Conservation (phyloP, 768 basidiomycete genomes). For the Cubamyces lactineus region DNA sequence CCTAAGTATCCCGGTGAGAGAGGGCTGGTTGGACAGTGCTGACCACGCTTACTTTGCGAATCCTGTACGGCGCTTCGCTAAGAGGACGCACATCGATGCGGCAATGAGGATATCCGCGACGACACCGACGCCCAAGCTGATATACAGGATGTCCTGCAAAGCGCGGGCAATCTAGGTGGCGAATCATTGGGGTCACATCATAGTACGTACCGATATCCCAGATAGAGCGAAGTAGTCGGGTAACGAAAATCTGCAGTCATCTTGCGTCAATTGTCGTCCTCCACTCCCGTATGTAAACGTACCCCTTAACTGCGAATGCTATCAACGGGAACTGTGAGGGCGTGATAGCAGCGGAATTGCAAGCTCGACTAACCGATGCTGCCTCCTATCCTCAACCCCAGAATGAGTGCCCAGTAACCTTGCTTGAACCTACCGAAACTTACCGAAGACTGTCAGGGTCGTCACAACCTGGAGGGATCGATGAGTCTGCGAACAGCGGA, state of each 20-base stretch:
- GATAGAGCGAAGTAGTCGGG: slow-evolving; percentile 7
- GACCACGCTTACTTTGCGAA: slow-evolving; percentile 16
- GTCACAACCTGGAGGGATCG: slow-evolving; percentile 5
- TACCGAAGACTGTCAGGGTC: slow-evolving; percentile 20
- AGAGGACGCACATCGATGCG: slow-evolving; percentile 25
- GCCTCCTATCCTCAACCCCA: background rate
- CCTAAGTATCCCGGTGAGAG: background rate
- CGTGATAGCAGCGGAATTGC: background rate
- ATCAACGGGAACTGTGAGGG: background rate
- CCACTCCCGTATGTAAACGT: background rate
- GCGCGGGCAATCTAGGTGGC: no score
- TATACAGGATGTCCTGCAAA: slow-evolving; percentile 30
- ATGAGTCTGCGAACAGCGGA: background rate
- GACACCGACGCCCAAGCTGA: slow-evolving; percentile 28
- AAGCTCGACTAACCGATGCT: slow-evolving; percentile 13
- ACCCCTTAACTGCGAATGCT: slow-evolving; percentile 20
- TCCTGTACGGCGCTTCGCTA: slow-evolving; percentile 19
- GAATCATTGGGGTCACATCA: background rate
- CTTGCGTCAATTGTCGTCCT: background rate
- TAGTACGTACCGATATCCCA: slow-evolving; percentile 24
- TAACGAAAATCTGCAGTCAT: slow-evolving; percentile 4
- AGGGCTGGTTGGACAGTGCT: background rate
- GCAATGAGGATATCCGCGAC: slow-evolving; percentile 31
- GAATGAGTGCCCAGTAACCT: background rate
- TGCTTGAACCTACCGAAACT: background rate